A percentile compares a stretch with the other conserved stretches of the same genome.
phyloP scores from a whole-genome alignment of 495 filamentous ascomycete genomes.

The Penicillium maclennaniae region DNA sequence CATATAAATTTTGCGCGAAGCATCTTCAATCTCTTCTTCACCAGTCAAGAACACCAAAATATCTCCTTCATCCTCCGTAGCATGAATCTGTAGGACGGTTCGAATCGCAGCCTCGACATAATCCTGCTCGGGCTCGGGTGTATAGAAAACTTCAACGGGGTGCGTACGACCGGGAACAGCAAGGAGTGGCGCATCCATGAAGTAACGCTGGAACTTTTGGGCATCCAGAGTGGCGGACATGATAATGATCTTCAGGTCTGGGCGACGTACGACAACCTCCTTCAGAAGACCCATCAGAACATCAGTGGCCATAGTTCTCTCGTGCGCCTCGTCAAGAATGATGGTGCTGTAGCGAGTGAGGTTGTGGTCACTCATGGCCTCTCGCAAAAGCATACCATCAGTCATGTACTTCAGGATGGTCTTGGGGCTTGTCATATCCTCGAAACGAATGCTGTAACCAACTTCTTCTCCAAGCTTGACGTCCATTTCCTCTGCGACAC shows the following conservation, averaged over 20 bases:
- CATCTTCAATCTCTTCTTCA: conserved; percentile 98
- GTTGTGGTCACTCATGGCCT: conserved; percentile 96
- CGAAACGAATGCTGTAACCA: conserved; percentile 98
- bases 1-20: conserved; percentile 80
- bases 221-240: conserved; percentile 98
- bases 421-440: conserved; percentile 86
- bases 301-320: conserved; percentile 91
- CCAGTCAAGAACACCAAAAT: conserved; percentile 95
- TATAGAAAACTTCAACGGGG: conserved; percentile 98
- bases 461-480: conserved; percentile 92
- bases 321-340: conserved; percentile 97
- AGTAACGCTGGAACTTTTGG: conserved; percentile 97
- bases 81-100: conserved; percentile 95
- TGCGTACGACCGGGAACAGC: conserved; percentile 94
- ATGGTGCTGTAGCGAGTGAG: conserved; percentile 92
- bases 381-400: conserved; percentile 96
- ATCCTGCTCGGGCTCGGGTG: conserved; percentile 90
- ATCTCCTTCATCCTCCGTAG: conserved; percentile 86
- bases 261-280: conserved; percentile 70
- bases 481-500: conserved; percentile 96
- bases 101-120: conserved; percentile 94
- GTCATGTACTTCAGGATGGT: conserved; percentile 99
- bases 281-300: conserved; percentile 95
- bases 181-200: conserved; percentile 87
- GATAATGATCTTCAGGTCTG: conserved; percentile 93